A percentile compares a stretch with the other conserved stretches of the same genome.
phyloP scores from a whole-genome alignment of 371 early-diverging fungal species.

The Massospora cicadina region DNA sequence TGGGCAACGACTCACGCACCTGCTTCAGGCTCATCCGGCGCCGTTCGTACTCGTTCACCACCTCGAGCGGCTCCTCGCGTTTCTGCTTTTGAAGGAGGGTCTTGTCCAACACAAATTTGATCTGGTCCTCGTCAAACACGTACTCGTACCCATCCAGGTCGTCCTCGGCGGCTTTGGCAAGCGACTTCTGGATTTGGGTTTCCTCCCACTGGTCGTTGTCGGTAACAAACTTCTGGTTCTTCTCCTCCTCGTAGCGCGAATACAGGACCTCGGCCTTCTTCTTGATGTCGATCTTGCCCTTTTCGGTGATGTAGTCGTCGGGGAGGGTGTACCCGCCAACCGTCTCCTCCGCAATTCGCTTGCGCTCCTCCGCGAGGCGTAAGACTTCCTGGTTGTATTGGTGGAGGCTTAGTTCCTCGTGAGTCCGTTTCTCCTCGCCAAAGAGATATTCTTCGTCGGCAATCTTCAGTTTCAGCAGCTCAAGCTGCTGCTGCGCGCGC shows the following conservation, averaged over 20 bases:
- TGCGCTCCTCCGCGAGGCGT: conserved; percentile 63
- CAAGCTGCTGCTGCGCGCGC: conserved; percentile 67
- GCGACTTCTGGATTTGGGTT: conserved; percentile 52
- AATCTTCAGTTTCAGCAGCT: conserved; percentile 54
- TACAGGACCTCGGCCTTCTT: conserved; percentile 76
- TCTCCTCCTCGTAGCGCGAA: conserved; percentile 68
- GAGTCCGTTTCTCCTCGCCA: conserved; percentile 49
- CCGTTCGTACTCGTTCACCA: conserved; percentile 29
- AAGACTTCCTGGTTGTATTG: conserved; percentile 72
- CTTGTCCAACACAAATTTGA: conserved; percentile 73
- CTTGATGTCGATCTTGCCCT: conserved; percentile 84
- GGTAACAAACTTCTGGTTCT: conserved; percentile 45
- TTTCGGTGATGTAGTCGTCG: conserved; percentile 61
- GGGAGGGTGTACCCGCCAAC: conserved; percentile 84
- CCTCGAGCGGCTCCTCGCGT: conserved; percentile 28
- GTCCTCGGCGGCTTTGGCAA: conserved; percentile 21
- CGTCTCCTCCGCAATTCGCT: conserved; percentile 47
- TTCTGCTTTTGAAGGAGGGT: conserved; percentile 35
- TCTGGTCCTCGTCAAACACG: conserved; percentile 85
- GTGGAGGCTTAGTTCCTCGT: conserved; percentile 49
- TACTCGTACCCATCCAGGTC: conserved; percentile 65
- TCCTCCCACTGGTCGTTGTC: conserved; percentile 94
- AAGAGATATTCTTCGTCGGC: conserved; percentile 80
- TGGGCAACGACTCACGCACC: conserved; percentile 80
- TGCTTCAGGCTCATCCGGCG: conserved; percentile 63